Base-by-base conservation (phyloP, 345 rosid genomes). In the Carallia pectinifolia region DNA sequence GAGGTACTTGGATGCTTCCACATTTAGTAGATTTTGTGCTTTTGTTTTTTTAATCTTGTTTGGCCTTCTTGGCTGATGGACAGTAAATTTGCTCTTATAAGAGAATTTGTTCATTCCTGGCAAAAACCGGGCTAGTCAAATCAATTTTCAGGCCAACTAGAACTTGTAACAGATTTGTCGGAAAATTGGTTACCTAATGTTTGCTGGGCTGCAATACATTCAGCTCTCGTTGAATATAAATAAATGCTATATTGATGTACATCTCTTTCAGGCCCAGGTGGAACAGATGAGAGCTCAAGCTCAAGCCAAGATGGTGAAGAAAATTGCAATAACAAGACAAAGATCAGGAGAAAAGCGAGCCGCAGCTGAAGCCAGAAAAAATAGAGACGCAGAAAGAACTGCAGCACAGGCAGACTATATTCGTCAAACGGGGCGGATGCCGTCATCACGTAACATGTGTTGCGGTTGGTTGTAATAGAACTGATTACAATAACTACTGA, bases 301-400 rank as follows among this genome's bases (percentile, higher is more conserved):
- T 3, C 97, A 89, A 6, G 95, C 87, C 68, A 84, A 71, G 77
- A 84, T 93, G 8, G 81, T 86, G 91, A 86, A 84, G 76, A 89
- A 89, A 77, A 78, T 90, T 61, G 96, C 91, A 19, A 77, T 87
- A 4, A 83, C 85, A 6, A 86, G 96, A 73, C 82, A 77, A 53
- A 87, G 81, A 71, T 91, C 92, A 16, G 98, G 89, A 81, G 92
- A 87, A 85, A 89, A 88, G 78, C 77, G 83, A 76, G 92, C 87
- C 58, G 85, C 79, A 8, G 97, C 96, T 2, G 98, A 89, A 79
- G 85, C 86, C 54, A 87, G 80, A 71, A 86, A 89, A 75, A 74
- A 79, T 71, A 67, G 36, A 44, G 85, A 85, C 52, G 98, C 86
- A 59, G 84, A 83, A 29, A 88, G 83, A 84, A 85, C 91, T 0